These are phyloP conservation scores for Mycogone perniciosa DNA, from an alignment of 2,329 filamentous ascomycete genomes.

Conservation along the genomic window DNA sequence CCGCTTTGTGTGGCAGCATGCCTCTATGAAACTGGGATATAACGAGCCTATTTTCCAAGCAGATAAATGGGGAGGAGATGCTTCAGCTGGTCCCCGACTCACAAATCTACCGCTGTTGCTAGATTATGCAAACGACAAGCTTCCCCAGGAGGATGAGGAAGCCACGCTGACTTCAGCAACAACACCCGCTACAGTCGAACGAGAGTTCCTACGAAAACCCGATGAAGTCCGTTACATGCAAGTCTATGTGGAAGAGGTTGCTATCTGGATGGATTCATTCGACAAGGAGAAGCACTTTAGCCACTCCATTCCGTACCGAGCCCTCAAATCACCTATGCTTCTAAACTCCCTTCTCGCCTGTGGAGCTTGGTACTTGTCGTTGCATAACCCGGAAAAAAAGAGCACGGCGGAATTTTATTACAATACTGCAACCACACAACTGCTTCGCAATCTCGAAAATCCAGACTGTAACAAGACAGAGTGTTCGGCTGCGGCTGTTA, in stretches of 20 bases:
- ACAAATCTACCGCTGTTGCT: too few relatives aligned
- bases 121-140: background rate
- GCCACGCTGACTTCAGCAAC: background rate
- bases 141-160: background rate
- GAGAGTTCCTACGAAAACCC: conserved; percentile 62
- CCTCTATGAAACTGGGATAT: too few relatives aligned
- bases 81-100: too few relatives aligned
- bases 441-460: conserved; percentile 72
- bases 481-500: conserved; percentile 80
- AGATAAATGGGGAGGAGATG: too few relatives aligned
- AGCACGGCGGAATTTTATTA: conserved; percentile 80
- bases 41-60: too few relatives aligned
- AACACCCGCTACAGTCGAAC: conserved; percentile 16
- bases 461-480: conserved; percentile 77
- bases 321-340: conserved; percentile 78
- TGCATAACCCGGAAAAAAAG: conserved; percentile 65
- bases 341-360: conserved; percentile 85
- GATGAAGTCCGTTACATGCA: conserved; percentile 89
- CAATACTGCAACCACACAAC: conserved; percentile 72
- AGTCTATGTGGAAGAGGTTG: conserved; percentile 84
- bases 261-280: conserved; percentile 90
- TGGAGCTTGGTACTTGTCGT: conserved; percentile 72
- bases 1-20: background rate
- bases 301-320: conserved; percentile 73
- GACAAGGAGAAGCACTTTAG: conserved; percentile 84